These are phyloP conservation scores for Phaeosphaeriaceae sp. DNA, from an alignment of 2,329 filamentous ascomycete genomes.

Conservation along the genomic window DNA sequence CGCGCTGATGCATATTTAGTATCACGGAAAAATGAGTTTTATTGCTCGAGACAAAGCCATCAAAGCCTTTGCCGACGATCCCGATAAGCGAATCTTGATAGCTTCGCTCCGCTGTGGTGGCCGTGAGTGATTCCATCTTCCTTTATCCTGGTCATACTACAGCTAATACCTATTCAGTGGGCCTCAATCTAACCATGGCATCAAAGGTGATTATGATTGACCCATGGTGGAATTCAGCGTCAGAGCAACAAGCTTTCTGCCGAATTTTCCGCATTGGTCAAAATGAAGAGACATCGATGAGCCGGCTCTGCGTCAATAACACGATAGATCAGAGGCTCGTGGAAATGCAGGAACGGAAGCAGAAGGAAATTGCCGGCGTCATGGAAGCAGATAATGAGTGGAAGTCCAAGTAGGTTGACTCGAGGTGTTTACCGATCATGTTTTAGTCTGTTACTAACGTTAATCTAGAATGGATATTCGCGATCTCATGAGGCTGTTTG, in stretches of 20 bases:
- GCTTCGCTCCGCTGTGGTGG: slow-evolving; percentile 65
- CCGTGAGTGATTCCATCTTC: slow-evolving; percentile 22
- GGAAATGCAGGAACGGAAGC: slow-evolving; percentile 63
- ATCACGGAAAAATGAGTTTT: slow-evolving; percentile 58
- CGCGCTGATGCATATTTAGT: slow-evolving; percentile 28
- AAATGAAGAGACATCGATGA: slow-evolving; percentile 62
- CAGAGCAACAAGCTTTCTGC: slow-evolving; percentile 69
- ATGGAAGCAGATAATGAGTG: slow-evolving; percentile 49
- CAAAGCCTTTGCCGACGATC: slow-evolving; percentile 52
- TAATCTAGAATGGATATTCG: slow-evolving; percentile 36
- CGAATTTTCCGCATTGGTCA: slow-evolving; percentile 73
- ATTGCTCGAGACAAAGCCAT: slow-evolving; percentile 55
- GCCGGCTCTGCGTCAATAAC: slow-evolving; percentile 61
- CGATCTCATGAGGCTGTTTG: slow-evolving; percentile 57
- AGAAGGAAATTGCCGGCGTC: slow-evolving; percentile 51
- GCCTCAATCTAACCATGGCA: slow-evolving; percentile 66
- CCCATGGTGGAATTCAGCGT: slow-evolving; percentile 65
- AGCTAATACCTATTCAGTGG: slow-evolving; percentile 34
- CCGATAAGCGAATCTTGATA: slow-evolving; percentile 56
- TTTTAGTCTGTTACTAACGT: slow-evolving; percentile 3
- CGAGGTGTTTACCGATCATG: neutral
- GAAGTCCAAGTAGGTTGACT: slow-evolving; percentile 32
- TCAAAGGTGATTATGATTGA: slow-evolving; percentile 56
- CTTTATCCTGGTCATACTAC: too few relatives aligned
- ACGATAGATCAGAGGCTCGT: slow-evolving; percentile 66